Evolutionary conservation across 164 flowering plant species (phyloP).

Genomic region (Warburgia ugandensis): DNA sequence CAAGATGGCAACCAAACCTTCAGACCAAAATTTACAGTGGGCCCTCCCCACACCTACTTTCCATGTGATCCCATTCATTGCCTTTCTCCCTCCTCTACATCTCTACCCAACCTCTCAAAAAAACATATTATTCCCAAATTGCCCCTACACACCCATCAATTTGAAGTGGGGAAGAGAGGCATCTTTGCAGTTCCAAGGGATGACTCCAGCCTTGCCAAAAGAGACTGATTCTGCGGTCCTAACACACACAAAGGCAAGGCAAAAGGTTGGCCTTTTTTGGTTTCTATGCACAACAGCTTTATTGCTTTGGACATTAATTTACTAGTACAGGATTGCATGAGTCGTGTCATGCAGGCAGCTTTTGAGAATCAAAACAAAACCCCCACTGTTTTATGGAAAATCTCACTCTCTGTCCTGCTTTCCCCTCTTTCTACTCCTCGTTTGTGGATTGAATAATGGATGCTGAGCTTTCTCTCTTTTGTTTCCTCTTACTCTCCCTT

Average conservation of each 20-base stretch:
- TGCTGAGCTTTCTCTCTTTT: too few species aligned
- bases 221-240: too few species aligned
- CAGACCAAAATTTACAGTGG: not conserved
- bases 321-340: too few species aligned
- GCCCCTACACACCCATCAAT: too few species aligned
- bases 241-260: too few species aligned
- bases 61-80: conserved; percentile 6
- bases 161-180: too few species aligned
- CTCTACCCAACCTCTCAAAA: too few species aligned
- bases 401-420: not conserved
- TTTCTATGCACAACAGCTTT: conserved; percentile 2
- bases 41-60: not conserved
- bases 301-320: conserved; percentile 1
- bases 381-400: not conserved
- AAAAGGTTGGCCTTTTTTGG: conserved; percentile 2
- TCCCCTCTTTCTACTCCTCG: not conserved
- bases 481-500: conserved; percentile 3
- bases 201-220: too few species aligned
- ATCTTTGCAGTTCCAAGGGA: too few species aligned
- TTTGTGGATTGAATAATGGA: not conserved
- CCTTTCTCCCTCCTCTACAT: not conserved
- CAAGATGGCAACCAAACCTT: too few species aligned
- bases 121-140: too few species aligned
- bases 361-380: conserved; percentile 3
- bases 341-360: conserved; percentile 1